Evolutionary conservation across 768 basidiomycete genomes (phyloP).

Genomic region (Psilocybe cubensis): DNA sequence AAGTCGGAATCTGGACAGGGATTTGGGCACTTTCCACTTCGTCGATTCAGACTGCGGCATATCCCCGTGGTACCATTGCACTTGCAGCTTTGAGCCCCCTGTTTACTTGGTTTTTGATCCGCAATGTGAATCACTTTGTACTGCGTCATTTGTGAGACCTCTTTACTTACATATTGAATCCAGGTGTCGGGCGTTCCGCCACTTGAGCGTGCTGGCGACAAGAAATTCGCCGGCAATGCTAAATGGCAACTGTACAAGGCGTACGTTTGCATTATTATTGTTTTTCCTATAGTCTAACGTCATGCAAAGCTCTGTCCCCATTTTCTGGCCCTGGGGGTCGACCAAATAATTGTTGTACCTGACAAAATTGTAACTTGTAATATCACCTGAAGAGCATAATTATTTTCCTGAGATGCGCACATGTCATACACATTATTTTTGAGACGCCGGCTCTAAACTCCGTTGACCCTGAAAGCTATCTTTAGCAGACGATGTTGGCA

Average conservation of each 20-base stretch:
- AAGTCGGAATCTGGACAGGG: conserved; percentile 71
- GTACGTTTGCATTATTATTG: conserved; percentile 31
- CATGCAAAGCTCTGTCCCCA: conserved; percentile 39
- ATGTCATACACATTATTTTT: no score
- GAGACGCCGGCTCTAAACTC: neutral
- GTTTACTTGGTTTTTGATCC: conserved; percentile 64
- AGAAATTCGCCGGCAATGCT: conserved; percentile 56
- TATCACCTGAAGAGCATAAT: no score
- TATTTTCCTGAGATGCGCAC: no score
- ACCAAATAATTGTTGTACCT: conserved; percentile 11
- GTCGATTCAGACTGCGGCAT: conserved; percentile 47
- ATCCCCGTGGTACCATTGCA: conserved; percentile 46
- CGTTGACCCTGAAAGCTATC: neutral
- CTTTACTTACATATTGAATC: neutral
- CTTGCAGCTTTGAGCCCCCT: conserved; percentile 61
- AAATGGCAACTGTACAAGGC: conserved; percentile 63
- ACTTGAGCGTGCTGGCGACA: conserved; percentile 60
- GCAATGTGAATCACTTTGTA: conserved; percentile 40
- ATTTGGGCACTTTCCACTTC: conserved; percentile 61
- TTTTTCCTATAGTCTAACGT: neutral
- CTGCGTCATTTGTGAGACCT: neutral
- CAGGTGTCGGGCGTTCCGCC: conserved; percentile 74
- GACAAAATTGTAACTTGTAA: neutral
- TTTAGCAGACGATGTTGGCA: neutral
- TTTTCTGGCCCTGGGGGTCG: conserved; percentile 52